Evolutionary conservation across 2,329 filamentous ascomycete species (phyloP).

Genomic region (Sarocladium brachiariae): DNA sequence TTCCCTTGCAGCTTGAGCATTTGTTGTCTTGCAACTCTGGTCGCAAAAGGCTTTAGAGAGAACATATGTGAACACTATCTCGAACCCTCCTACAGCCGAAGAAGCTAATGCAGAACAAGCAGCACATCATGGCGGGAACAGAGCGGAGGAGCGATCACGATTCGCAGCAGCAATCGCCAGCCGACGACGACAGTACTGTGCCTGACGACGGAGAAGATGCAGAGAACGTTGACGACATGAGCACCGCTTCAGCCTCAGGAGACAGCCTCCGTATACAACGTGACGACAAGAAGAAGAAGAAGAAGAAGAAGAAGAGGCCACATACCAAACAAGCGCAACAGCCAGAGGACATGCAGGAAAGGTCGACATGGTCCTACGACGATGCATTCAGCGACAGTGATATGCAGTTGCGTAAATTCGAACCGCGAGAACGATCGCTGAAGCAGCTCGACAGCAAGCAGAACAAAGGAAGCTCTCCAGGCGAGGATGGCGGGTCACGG

Average conservation of each 20-base stretch:
- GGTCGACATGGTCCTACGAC: background rate
- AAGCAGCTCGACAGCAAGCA: conserved; percentile 8
- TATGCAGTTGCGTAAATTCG: background rate
- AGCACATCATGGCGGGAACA: background rate
- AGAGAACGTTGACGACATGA: background rate
- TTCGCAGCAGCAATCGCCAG: background rate
- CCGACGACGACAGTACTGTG: background rate
- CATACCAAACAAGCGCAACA: background rate
- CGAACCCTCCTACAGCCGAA: too few species aligned
- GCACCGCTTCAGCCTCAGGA: background rate
- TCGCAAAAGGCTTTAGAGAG: too few species aligned
- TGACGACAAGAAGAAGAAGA: background rate
- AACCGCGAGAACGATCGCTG: too few species aligned
- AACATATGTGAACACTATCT: too few species aligned
- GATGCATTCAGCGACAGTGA: background rate
- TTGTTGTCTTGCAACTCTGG: too few species aligned
- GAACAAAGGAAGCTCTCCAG: background rate
- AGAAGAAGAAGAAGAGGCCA: conserved; percentile 5
- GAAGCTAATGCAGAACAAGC: too few species aligned
- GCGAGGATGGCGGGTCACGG: conserved; percentile 6
- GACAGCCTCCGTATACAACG: background rate
- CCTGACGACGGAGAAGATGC: background rate
- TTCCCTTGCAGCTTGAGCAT: too few species aligned
- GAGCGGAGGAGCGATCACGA: background rate
- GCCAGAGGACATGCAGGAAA: background rate